Conservation (phyloP, 2,329 filamentous ascomycete genomes). For the Ceratocystis ficicola region DNA sequence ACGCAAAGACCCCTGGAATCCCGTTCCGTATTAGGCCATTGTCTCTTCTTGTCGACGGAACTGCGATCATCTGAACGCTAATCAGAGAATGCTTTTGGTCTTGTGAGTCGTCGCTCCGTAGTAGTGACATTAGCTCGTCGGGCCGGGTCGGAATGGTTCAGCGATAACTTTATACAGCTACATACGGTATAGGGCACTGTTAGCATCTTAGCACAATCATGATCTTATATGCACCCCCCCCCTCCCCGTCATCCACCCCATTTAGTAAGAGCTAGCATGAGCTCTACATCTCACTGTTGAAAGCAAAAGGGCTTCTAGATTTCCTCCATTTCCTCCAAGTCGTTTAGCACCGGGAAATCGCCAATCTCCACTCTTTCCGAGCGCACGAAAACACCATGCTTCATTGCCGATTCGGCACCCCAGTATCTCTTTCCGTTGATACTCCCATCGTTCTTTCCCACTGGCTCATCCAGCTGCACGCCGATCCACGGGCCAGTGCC, state of each 20-base stretch:
- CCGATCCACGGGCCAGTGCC: slow-evolving; percentile 57
- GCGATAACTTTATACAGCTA: background rate
- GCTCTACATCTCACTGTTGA: background rate
- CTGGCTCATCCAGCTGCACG: slow-evolving; percentile 63
- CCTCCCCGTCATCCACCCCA: background rate
- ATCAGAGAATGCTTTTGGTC: background rate
- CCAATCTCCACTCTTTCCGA: slow-evolving; percentile 67
- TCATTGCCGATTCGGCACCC: slow-evolving; percentile 48
- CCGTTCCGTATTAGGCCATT: background rate
- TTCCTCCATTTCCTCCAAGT: slow-evolving; percentile 68
- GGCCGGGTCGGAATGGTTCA: background rate
- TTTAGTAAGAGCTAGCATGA: background rate
- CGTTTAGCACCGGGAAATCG: slow-evolving; percentile 57
- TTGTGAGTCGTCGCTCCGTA: background rate
- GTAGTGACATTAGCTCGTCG: background rate
- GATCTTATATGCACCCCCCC: background rate
- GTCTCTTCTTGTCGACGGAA: background rate
- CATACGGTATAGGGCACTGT: background rate
- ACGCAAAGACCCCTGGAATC: background rate
- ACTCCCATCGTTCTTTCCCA: slow-evolving; percentile 71
- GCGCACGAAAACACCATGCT: slow-evolving; percentile 66
- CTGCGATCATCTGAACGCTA: too few species aligned
- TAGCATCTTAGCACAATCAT: background rate
- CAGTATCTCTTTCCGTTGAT: slow-evolving; percentile 59
- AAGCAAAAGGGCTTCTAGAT: slow-evolving; percentile 33